Conservation (phyloP, 768 basidiomycete genomes). For the Lactarius tabidus region DNA sequence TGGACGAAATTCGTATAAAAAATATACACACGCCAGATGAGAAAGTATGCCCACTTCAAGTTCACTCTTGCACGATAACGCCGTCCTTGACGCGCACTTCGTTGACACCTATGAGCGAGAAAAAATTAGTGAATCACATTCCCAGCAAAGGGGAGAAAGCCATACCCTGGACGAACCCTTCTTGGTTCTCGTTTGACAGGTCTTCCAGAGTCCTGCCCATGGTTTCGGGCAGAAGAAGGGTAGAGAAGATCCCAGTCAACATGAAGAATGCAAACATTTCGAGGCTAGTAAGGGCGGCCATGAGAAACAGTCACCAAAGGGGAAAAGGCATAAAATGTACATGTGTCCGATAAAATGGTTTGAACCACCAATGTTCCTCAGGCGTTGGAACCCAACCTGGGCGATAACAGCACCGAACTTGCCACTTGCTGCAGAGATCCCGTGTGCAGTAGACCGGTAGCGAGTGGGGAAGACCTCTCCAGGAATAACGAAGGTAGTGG, state of each 20-base stretch:
- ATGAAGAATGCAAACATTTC: slow-evolving; percentile 85
- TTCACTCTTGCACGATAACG: neutral
- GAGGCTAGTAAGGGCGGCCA: slow-evolving; percentile 39
- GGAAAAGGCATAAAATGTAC: slow-evolving; percentile 38
- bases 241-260: slow-evolving; percentile 81
- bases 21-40: neutral
- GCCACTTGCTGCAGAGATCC: slow-evolving; percentile 78
- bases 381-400: slow-evolving; percentile 68
- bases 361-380: slow-evolving; percentile 65
- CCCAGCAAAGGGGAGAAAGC: neutral
- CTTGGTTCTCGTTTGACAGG: slow-evolving; percentile 67
- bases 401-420: slow-evolving; percentile 82
- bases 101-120: slow-evolving; percentile 2
- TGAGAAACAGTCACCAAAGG: slow-evolving; percentile 1
- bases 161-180: slow-evolving; percentile 47
- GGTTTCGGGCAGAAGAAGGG: slow-evolving; percentile 76
- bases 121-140: neutral
- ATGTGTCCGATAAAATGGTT: slow-evolving; percentile 63
- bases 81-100: slow-evolving; percentile 17
- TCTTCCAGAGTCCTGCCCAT: slow-evolving; percentile 63
- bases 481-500: slow-evolving; percentile 76
- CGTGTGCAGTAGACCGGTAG: slow-evolving; percentile 81
- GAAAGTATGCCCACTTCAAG: neutral
- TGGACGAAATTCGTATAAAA: neutral
- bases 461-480: slow-evolving; percentile 87